These are phyloP conservation scores for Rhododendron molle DNA, from an alignment of 148 eudicot genomes.

Conservation along the genomic window DNA sequence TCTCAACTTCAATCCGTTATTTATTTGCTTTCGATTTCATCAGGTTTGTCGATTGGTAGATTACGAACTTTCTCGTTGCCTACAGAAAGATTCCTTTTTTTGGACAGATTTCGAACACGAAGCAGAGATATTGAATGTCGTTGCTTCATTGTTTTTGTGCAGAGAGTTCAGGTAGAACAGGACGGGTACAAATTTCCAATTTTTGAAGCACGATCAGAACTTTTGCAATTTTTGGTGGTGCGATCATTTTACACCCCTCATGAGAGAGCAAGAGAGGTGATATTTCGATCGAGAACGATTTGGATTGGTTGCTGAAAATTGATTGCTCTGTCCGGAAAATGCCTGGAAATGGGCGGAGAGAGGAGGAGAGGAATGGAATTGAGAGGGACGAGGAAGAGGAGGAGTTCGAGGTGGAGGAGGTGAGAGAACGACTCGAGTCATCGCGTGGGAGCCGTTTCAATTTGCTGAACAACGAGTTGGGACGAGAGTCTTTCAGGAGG, in stretches of 20 bases:
- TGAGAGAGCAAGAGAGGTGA: not conserved
- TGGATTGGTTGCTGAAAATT: not conserved
- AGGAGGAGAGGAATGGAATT: not conserved
- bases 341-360: conserved; percentile 1
- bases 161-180: not conserved
- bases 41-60: not conserved
- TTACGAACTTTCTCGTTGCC: not conserved
- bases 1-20: not conserved
- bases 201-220: not conserved
- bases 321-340: not conserved
- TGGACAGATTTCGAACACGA: not conserved
- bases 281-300: not conserved
- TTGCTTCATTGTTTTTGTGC: not conserved
- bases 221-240: not conserved
- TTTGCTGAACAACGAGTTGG: conserved; percentile 45
- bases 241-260: not conserved
- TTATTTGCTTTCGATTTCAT: not conserved
- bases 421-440: conserved; percentile 35
- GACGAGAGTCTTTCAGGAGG: conserved; percentile 17
- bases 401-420: conserved; percentile 43
- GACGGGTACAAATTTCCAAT: not conserved
- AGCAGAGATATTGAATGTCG: not conserved
- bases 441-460: conserved; percentile 49
- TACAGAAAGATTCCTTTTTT: not conserved
- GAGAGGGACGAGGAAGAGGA: conserved; percentile 26